Percentiles rank a stretch among this genome's conserved stretches.
These are phyloP conservation scores for Ogataea corticis DNA, from an alignment of 805 yeast genomes.

Conservation along the genomic window DNA sequence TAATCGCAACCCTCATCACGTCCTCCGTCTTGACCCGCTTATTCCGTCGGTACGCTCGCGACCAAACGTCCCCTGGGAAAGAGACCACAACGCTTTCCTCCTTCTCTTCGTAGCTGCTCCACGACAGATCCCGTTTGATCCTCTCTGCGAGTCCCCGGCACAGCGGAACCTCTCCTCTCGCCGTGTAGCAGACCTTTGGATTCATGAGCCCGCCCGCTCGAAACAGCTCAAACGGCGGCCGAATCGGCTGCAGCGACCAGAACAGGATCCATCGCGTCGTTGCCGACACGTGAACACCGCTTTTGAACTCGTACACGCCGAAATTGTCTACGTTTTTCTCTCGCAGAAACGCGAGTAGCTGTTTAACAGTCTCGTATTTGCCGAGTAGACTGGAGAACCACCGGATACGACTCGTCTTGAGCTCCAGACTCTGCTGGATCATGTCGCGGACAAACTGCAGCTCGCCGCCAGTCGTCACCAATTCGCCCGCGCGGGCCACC, in stretches of 20 bases:
- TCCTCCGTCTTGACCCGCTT: constrained; percentile 9
- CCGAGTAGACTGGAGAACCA: constrained; percentile 43
- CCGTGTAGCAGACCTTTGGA: constrained; percentile 4
- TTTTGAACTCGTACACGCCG: constrained; percentile 33
- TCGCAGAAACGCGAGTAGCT: constrained; percentile 12
- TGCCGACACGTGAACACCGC: constrained; percentile 20
- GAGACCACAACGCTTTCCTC: constrained; percentile 1
- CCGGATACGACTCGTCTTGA: constrained; percentile 11
- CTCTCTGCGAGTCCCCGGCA: neutral
- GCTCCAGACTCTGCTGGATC: constrained; percentile 33
- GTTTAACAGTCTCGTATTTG: constrained; percentile 17
- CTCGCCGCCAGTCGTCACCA: constrained; percentile 50
- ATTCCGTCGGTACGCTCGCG: constrained; percentile 29
- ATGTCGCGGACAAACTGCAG: constrained; percentile 37
- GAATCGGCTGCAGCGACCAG: constrained; percentile 34
- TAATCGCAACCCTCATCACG: constrained; percentile 14
- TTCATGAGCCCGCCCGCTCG: constrained; percentile 6
- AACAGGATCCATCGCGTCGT: constrained; percentile 41
- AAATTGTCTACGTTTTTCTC: constrained; percentile 23
- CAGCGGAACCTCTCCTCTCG: neutral
- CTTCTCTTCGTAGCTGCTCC: neutral
- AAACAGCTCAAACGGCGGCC: constrained; percentile 16
- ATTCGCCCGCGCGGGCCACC: constrained; percentile 40
- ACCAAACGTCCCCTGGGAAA: constrained; percentile 29
- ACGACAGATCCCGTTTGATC: neutral